phyloP scores from a whole-genome alignment of 108 stramenopile species.

The Skeletonema menzelii region DNA sequence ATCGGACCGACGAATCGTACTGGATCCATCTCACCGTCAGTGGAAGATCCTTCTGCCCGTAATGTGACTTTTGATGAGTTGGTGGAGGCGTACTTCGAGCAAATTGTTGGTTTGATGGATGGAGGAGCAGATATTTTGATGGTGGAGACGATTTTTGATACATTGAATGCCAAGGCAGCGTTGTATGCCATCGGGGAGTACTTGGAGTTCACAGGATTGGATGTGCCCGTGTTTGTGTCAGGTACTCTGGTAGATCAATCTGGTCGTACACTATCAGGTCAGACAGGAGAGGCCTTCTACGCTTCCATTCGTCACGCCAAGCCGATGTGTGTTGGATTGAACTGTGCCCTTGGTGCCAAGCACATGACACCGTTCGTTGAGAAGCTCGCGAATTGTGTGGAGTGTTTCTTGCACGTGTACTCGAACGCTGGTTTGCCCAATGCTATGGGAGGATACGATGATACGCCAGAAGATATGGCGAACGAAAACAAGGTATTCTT shows the following conservation, averaged over 20 bases:
- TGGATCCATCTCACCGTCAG: constrained; percentile 94
- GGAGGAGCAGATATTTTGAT: constrained; percentile 96
- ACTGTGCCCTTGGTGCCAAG: constrained; percentile 97
- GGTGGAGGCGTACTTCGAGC: constrained; percentile 95
- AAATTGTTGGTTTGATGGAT: constrained; percentile 93
- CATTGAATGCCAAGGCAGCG: constrained; percentile 98
- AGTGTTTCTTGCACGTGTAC: constrained; percentile 98
- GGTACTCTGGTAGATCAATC: constrained; percentile 98
- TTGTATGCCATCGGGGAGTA: constrained; percentile 93
- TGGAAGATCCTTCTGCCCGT: constrained; percentile 92
- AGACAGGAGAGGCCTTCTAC: constrained; percentile 98
- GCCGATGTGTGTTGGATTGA: constrained; percentile 99
- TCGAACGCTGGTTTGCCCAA: constrained; percentile 99
- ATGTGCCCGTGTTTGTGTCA: constrained; percentile 96
- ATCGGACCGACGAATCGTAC: constrained; percentile 98
- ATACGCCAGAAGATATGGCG: constrained; percentile 96
- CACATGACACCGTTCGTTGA: constrained; percentile 97
- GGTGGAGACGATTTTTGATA: constrained; percentile 99
- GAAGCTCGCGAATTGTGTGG: constrained; percentile 86
- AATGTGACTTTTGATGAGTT: constrained; percentile 99
- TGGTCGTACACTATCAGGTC: constrained; percentile 97
- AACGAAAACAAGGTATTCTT: constrained; percentile 90
- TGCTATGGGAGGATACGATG: constrained; percentile 99
- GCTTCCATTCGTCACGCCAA: constrained; percentile 95
- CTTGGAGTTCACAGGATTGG: constrained; percentile 87